Conservation (phyloP, 176 grass and related monocot species). For the Phyllostachys edulis region DNA sequence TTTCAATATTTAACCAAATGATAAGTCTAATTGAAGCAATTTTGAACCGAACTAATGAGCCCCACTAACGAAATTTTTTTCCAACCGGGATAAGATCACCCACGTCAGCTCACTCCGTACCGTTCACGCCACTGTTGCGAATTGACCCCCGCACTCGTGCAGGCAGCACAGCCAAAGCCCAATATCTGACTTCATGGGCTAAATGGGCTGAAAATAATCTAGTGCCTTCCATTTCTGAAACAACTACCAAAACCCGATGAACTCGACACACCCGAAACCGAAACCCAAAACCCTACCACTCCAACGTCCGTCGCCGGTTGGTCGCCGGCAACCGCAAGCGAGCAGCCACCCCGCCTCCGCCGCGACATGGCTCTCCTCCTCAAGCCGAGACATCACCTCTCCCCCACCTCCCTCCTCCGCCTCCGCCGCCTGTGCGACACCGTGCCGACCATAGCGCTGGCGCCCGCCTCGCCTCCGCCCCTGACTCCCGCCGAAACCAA, state of each 20-base stretch:
- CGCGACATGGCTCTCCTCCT: conserved; percentile 65
- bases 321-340: background rate
- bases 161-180: background rate
- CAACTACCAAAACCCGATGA: background rate
- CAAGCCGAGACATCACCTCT: conserved; percentile 38
- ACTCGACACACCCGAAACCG: background rate
- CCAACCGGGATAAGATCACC: no score
- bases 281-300: conserved; percentile 31
- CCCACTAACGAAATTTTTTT: no score
- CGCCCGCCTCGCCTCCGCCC: background rate
- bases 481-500: conserved; percentile 50
- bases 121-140: background rate
- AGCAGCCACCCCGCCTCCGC: background rate
- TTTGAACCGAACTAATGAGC: no score
- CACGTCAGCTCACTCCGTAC: background rate
- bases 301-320: conserved; percentile 10
- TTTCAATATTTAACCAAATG: no score
- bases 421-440: conserved; percentile 38
- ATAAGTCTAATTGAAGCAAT: no score
- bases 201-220: background rate
- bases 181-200: background rate
- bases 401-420: conserved; percentile 1
- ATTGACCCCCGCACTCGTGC: background rate
- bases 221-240: background rate
- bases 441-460: background rate